Conservation (phyloP, 305 asterid genomes). For the Fraxinus platypoda region DNA sequence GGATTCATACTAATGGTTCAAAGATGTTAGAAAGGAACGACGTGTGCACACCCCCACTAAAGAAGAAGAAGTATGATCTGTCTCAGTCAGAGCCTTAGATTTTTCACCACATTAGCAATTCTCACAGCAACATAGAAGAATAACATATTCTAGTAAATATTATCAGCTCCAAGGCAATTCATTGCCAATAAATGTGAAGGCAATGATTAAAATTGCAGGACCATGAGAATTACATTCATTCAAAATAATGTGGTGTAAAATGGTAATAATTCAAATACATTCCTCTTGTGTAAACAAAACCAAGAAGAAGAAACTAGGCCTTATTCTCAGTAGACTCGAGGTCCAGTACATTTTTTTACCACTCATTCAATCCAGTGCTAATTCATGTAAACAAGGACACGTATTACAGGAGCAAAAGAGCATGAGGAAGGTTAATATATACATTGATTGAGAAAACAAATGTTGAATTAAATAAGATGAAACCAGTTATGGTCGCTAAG, state of each 20-base stretch:
- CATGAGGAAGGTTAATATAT: conserved; percentile 28
- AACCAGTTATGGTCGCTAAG: conserved; percentile 33
- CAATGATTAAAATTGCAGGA: not conserved
- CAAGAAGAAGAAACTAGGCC: not conserved
- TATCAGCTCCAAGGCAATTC: not conserved
- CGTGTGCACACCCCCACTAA: not conserved
- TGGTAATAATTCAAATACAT: conserved; percentile 6
- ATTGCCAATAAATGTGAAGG: not conserved
- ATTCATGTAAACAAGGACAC: not conserved
- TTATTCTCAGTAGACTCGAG: not conserved
- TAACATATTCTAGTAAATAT: not conserved
- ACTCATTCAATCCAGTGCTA: not conserved
- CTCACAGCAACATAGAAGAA: not conserved
- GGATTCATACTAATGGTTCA: not conserved
- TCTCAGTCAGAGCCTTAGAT: not conserved
- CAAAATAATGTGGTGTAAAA: not conserved
- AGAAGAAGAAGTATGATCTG: not conserved
- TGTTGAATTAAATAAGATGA: conserved; percentile 23
- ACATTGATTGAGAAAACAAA: conserved; percentile 33
- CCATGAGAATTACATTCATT: not conserved
- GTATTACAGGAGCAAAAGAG: not conserved
- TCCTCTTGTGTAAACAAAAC: not conserved
- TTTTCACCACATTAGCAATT: not conserved
- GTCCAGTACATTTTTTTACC: not conserved
- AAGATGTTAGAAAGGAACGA: not conserved